Evolutionary conservation across 257 asterid genomes (phyloP), one percentile per base, ranked within the genome.

Genomic region (Fraxinus pennsylvanica): DNA sequence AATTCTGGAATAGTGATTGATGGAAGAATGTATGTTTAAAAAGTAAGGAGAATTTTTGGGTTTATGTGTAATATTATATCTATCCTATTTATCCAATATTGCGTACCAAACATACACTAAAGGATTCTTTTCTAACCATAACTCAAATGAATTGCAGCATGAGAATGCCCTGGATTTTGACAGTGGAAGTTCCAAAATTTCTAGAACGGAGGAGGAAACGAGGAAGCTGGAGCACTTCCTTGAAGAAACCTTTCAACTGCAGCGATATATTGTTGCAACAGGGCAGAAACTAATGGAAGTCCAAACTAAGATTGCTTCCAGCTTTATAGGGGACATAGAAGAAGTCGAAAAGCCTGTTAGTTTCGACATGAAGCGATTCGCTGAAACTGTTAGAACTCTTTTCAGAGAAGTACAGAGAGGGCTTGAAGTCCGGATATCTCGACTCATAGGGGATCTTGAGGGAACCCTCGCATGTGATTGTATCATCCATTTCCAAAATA

Each of bases 211-310:
- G 69, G 98, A 89, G 17, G 97, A 93, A 83, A 91, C 96, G 33
- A 88, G 84, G 84, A 76, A 63, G 79, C 89, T 95, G 71, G 98
- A 90, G 87, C 89, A 80, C 27, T 91, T 88, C 84, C 97, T 95
- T 21, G 98, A 95, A 79, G 98, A 95, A 82, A 89, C 99, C 71
- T 93, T 93, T 83, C 97, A 91, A 47, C 88, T 95, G 38, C 98
- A 94, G 87, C 89, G 98, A 81, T 92, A 92, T 69, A 92, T 89
- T 35, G 98, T 94, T 25, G 92, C 97, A n/a, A 89, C 98, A 1
- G 98, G 98, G 52, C 98, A 94, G 75, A 94, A 92, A 71, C 33
- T 90, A 77, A 81, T 88, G 85, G 97, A 94, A 78, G 87, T 92
- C 32, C 97, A 90, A 80, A 78, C 88, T 3, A 95, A 88, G 88